Conservation (phyloP, 352 stramenopile genomes). For the Globisporangium carolinianum region DNA sequence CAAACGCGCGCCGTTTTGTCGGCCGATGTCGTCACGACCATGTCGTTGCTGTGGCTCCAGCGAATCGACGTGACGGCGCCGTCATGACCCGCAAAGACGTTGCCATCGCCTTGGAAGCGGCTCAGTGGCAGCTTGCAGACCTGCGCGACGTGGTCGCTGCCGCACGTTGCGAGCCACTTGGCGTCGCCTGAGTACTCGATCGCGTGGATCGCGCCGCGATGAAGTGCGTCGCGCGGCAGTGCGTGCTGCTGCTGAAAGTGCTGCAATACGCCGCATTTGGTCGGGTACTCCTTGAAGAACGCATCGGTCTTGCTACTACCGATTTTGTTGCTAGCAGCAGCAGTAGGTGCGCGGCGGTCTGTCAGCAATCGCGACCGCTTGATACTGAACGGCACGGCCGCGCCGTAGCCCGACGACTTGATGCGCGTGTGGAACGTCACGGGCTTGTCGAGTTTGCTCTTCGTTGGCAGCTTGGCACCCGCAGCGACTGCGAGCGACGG, state of each 20-base stretch:
- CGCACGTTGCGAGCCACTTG: slow-evolving; percentile 63
- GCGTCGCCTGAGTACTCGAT: slow-evolving; percentile 76
- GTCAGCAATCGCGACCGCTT: slow-evolving; percentile 9
- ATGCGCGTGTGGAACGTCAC: slow-evolving; percentile 78
- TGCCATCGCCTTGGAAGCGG: slow-evolving; percentile 56
- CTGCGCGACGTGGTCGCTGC: slow-evolving; percentile 55
- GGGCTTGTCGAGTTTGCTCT: slow-evolving; percentile 44
- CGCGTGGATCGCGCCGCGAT: slow-evolving; percentile 61
- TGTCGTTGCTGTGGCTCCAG: slow-evolving; percentile 71
- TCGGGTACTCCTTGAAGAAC: slow-evolving; percentile 73
- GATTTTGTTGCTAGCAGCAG: background rate
- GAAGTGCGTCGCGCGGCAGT: slow-evolving; percentile 42
- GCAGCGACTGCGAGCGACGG: slow-evolving; percentile 24
- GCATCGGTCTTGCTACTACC: slow-evolving; percentile 12
- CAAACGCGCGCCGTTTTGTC: slow-evolving; percentile 71
- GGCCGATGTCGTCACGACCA: slow-evolving; percentile 57
- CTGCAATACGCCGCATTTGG: slow-evolving; percentile 43
- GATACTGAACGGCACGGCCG: slow-evolving; percentile 14
- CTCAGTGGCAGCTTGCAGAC: slow-evolving; percentile 66
- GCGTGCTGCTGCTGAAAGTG: slow-evolving; percentile 52
- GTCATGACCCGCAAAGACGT: slow-evolving; percentile 64
- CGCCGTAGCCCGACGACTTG: slow-evolving; percentile 78
- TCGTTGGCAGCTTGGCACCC: slow-evolving; percentile 13
- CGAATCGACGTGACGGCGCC: slow-evolving; percentile 53
- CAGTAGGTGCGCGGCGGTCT: slow-evolving; percentile 21